These are phyloP conservation scores for Thermothielavioides terrestris DNA, from an alignment of 495 filamentous ascomycete species.

Conservation along the genomic window DNA sequence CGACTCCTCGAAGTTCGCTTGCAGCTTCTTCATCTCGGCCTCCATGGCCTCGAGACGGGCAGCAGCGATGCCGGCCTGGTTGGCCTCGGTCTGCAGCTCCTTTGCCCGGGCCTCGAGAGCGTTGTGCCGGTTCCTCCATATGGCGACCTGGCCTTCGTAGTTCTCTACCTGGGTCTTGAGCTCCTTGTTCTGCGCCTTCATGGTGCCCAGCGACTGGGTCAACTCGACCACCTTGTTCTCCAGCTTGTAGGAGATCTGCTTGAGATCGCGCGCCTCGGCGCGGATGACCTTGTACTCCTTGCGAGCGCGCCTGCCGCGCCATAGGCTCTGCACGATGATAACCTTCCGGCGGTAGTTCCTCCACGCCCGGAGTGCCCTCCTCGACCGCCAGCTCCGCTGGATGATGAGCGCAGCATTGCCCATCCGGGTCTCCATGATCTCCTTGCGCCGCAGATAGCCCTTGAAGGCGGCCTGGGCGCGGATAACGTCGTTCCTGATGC, in stretches of 20 bases:
- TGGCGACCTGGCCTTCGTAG: slow-evolving; percentile 92
- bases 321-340: slow-evolving; percentile 84
- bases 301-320: slow-evolving; percentile 79
- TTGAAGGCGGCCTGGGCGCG: slow-evolving; percentile 81
- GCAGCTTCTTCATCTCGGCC: slow-evolving; percentile 87
- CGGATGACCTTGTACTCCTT: slow-evolving; percentile 78
- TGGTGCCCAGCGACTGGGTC: slow-evolving; percentile 82
- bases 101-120: slow-evolving; percentile 83
- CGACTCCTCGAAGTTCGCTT: slow-evolving; percentile 77
- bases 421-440: slow-evolving; percentile 85
- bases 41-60: slow-evolving; percentile 84
- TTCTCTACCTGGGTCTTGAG: slow-evolving; percentile 85
- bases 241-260: slow-evolving; percentile 97
- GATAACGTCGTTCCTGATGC: slow-evolving; percentile 72
- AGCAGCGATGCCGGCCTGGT: slow-evolving; percentile 91
- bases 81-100: slow-evolving; percentile 91
- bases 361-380: slow-evolving; percentile 71
- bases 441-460: slow-evolving; percentile 77
- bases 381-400: slow-evolving; percentile 80
- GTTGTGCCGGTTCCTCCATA: slow-evolving; percentile 85
- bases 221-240: slow-evolving; percentile 99
- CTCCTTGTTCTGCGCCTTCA: slow-evolving; percentile 88
- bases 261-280: slow-evolving; percentile 93
- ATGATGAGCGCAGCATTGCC: slow-evolving; percentile 89
- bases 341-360: slow-evolving; percentile 81